Evolutionary conservation across 2,329 filamentous ascomycete genomes (phyloP), one percentile per base, ranked within the genome.

Genomic region (Madurella mycetomatis): DNA sequence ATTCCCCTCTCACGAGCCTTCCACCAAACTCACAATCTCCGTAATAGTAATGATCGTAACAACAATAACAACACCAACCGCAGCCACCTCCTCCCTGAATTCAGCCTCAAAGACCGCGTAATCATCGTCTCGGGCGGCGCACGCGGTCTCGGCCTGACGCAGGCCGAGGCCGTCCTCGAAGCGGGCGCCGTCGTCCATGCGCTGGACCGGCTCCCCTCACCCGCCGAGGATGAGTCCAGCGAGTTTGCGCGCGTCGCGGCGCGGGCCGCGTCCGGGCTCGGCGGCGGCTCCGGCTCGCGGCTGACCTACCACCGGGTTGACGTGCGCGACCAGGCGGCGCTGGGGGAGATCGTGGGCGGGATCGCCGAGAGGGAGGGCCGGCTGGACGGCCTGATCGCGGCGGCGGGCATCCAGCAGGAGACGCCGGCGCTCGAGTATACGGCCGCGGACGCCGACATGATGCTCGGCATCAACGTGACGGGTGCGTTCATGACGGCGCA

Each of bases 381-480:
- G 15, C 72, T 96, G 57, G 90, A 95, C 66, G 91, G 91, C 0
- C 73, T 95, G 52, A 83, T 96, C 46, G 82, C 82, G 2, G 81
- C 81, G 1, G 82, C 83, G 0, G 83, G 82, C 5, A 88, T 90
- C 64, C 89, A 95, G 72, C 87, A 95, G 70, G 90, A 95, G 72
- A 90, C 84, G 0, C 73, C 88, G 0, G 90, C 92, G 1, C 76
- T 96, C 51, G 90, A 95, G 47, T 95, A 95, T 67, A 80, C 82
- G 19, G 83, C 87, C 18, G 78, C 86, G 66, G 87, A 90, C 67
- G 83, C 84, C 67, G 84, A 91, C 68, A 81, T 84, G 70, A 89
- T 95, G 76, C 79, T 95, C 70, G 82, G 87, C 64, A 86, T 92
- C 66, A 95, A 96, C 72, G 79, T 95, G 63, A 94, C 85, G n/a